Percentiles rank a stretch among this genome's conserved stretches.
phyloP scores from a whole-genome alignment of 2,329 filamentous ascomycete genomes.

The Claviceps sorghi region DNA sequence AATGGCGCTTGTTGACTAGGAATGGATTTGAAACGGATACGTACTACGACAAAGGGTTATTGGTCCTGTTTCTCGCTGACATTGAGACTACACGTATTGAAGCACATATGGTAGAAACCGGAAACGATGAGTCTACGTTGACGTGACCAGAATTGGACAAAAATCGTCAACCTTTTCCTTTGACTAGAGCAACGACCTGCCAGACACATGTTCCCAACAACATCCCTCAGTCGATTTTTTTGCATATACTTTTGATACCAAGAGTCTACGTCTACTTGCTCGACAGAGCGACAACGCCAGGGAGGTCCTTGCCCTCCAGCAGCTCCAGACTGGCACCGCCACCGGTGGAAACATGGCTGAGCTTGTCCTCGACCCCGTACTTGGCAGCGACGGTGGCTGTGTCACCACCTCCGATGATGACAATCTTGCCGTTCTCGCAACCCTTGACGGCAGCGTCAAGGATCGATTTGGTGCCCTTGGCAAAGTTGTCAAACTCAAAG shows the following conservation, averaged over 20 bases:
- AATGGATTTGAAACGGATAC: not conserved
- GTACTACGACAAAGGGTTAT: not conserved
- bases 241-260: not conserved
- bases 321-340: conserved; percentile 92
- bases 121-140: not conserved
- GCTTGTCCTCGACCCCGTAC: conserved; percentile 89
- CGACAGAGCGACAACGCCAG: conserved; percentile 84
- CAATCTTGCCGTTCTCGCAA: conserved; percentile 64
- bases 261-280: conserved; percentile 39
- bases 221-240: conserved; percentile 10
- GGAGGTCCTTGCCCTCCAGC: conserved; percentile 94
- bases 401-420: conserved; percentile 97
- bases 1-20: not conserved
- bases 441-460: conserved; percentile 78
- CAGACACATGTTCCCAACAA: conserved; percentile 4
- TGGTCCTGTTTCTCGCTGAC: not conserved
- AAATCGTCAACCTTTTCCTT: too few relatives aligned
- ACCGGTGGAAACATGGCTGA: conserved; percentile 95
- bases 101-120: not conserved
- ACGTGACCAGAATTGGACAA: not conserved
- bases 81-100: not conserved
- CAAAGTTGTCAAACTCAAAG: conserved; percentile 94
- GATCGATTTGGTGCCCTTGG: conserved; percentile 79
- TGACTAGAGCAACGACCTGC: conserved; percentile 1
- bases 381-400: conserved; percentile 96